A percentile compares a stretch with the other conserved stretches of the same genome.
Conservation (phyloP, 306 rosid species). For the Glycine tomentella region DNA sequence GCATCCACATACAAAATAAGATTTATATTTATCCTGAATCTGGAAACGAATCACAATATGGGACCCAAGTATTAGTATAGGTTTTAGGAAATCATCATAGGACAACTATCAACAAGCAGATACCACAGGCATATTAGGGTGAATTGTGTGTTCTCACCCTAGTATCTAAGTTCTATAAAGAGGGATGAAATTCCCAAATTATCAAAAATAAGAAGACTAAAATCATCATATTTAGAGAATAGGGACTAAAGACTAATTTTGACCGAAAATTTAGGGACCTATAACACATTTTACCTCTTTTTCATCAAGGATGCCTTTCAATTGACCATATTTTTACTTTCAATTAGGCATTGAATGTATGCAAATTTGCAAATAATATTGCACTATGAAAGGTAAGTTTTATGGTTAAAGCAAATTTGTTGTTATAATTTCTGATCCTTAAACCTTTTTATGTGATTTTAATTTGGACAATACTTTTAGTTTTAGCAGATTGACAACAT, state of each 20-base stretch:
- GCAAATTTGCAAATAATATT: constrained; percentile 4
- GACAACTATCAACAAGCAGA: too few relatives aligned
- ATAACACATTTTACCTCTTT: background rate
- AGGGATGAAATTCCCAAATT: background rate
- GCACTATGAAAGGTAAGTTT: constrained; percentile 9
- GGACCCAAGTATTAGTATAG: constrained; percentile 1
- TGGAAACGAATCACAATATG: background rate
- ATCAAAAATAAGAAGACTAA: background rate
- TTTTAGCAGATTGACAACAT: background rate
- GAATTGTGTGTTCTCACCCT: too few relatives aligned
- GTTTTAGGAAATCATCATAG: background rate
- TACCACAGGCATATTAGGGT: too few relatives aligned
- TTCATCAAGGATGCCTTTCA: constrained; percentile 5
- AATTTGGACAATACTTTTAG: background rate
- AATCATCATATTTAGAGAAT: background rate
- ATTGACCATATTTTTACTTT: too few relatives aligned
- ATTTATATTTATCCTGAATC: background rate
- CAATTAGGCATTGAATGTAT: background rate
- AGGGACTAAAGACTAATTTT: background rate
- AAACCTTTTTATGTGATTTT: background rate
- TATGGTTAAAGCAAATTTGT: background rate
- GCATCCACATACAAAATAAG: background rate
- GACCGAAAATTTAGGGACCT: background rate
- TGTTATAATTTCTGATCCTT: background rate
- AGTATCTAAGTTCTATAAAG: background rate